These are phyloP conservation scores for Xerocomellus chrysenteron DNA, from an alignment of 768 basidiomycete genomes.

Conservation along the genomic window DNA sequence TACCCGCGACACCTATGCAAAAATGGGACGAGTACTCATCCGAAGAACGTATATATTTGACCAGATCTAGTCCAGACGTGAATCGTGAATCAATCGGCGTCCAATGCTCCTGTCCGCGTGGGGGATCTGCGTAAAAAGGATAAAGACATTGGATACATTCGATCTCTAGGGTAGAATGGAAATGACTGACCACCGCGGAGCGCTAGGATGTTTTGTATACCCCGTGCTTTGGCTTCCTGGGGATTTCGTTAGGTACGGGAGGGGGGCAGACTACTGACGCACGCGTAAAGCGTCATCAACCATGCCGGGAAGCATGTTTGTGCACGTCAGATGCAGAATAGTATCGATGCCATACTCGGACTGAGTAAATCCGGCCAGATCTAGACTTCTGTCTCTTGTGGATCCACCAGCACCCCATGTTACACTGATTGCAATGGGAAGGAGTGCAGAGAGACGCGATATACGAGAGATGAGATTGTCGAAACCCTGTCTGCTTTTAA, in stretches of 20 bases:
- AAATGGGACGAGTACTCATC: slow-evolving; percentile 81
- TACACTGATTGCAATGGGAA: slow-evolving; percentile 83
- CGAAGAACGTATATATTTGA: slow-evolving; percentile 78
- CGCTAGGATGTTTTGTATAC: slow-evolving; percentile 88
- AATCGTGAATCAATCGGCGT: slow-evolving; percentile 82
- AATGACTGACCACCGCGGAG: slow-evolving; percentile 75
- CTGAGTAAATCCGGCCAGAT: slow-evolving; percentile 79
- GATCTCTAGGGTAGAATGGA: background rate
- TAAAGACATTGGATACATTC: background rate
- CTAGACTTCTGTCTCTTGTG: slow-evolving; percentile 84
- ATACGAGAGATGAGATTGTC: slow-evolving; percentile 90
- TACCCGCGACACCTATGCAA: slow-evolving; percentile 94
- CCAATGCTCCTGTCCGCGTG: slow-evolving; percentile 93
- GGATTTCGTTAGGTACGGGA: slow-evolving; percentile 2
- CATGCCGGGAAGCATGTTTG: slow-evolving; percentile 89
- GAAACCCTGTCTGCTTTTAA: slow-evolving; percentile 60
- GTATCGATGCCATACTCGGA: slow-evolving; percentile 77
- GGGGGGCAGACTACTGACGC: slow-evolving; percentile 18
- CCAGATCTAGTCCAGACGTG: slow-evolving; percentile 83
- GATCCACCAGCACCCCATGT: slow-evolving; percentile 99
- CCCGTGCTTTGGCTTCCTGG: slow-evolving; percentile 77
- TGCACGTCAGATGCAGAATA: slow-evolving; percentile 93
- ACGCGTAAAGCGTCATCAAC: slow-evolving; percentile 87
- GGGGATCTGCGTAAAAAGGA: slow-evolving; percentile 63
- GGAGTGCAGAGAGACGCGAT: slow-evolving; percentile 69